Percentiles rank a stretch among this genome's conserved stretches.
phyloP scores from a whole-genome alignment of 352 stramenopile genomes.

The Pilasporangium apinafurcum region DNA sequence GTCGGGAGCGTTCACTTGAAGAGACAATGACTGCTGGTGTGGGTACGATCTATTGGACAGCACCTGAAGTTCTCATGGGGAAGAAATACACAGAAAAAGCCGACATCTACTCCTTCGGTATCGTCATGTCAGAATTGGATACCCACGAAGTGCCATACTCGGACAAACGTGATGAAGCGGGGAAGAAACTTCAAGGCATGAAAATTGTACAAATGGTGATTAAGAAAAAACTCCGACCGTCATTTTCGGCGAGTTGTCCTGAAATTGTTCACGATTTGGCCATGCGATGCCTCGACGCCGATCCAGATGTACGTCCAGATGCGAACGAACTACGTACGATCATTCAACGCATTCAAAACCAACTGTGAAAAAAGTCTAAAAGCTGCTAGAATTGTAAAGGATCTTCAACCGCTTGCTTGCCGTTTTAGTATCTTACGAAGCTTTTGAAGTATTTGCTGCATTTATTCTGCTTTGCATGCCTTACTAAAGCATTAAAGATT shows the following conservation, averaged over 20 bases:
- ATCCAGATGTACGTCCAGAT: conserved; percentile 62
- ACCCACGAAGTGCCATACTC: conserved; percentile 75
- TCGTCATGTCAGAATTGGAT: conserved; percentile 78
- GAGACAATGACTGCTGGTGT: conserved; percentile 82
- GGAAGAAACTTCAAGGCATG: conserved; percentile 76
- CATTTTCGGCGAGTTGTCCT: conserved; percentile 51
- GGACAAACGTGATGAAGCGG: conserved; percentile 62
- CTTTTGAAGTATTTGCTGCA: not conserved
- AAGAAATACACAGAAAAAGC: conserved; percentile 84
- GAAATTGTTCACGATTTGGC: conserved; percentile 50
- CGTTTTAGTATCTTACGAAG: not conserved
- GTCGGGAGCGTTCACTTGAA: conserved; percentile 61
- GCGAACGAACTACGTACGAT: conserved; percentile 60
- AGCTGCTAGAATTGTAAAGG: not conserved
- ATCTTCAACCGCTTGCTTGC: no score
- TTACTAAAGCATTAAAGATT: no score
- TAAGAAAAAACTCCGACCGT: conserved; percentile 53
- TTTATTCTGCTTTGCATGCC: conserved; percentile 2
- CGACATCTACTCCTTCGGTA: conserved; percentile 82
- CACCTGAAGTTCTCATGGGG: conserved; percentile 72
- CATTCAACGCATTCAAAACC: conserved; percentile 50
- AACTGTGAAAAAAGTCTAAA: conserved; percentile 24
- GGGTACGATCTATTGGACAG: conserved; percentile 82
- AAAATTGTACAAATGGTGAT: conserved; percentile 85
- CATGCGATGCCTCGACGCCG: conserved; percentile 52